Base-by-base conservation (phyloP, 2,329 filamentous ascomycete genomes). In the Alternaria atra region DNA sequence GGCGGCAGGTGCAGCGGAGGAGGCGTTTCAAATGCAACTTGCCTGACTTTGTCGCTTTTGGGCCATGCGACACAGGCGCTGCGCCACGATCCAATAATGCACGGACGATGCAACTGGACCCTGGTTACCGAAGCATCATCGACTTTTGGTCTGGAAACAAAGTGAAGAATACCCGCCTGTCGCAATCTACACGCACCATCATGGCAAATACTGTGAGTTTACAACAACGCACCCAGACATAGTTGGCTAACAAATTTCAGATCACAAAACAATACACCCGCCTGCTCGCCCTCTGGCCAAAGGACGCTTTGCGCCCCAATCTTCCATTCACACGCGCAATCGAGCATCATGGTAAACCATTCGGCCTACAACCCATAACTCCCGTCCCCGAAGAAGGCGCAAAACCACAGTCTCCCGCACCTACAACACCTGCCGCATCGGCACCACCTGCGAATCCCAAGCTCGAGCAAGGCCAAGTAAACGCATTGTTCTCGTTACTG, bases 401-500 rank as follows among this genome's bases (percentile, higher is more conserved):
- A 6, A 58, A 60, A 10, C 48, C 66, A 8, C 63, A 63, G 37
- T 25, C 61, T 20, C 47, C 65, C 13, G 44, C 64, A 10, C 29
- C 63, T 1, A 48, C 58, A 32, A 25, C 63, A 25, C 55, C 57
- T 46, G 52, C 66, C 12, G 46, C 66, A 12, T 25, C 63, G 2
- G 52, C 65, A n/a, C 44, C 66, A 17, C 61, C 60, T 5, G 44
- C 61, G 51, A 66, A 67, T 15, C 67, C 69, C 2, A 61, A 67
- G 23, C 66, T 68, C 27, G 83, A 85, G 62, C 69, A 80, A 32
- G 74, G 74, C 32, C 81, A 86, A 67, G 75, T 87, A 55, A 89
- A 88, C 67, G 86, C 86, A 5, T 81, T 89, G 1, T 87, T 86
- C 63, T 83, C 85, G 2, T 77, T 90, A n/a, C 78, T 90, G 3